Conservation (phyloP, 164 flowering plant genomes). For the Nelumbo lutea region DNA sequence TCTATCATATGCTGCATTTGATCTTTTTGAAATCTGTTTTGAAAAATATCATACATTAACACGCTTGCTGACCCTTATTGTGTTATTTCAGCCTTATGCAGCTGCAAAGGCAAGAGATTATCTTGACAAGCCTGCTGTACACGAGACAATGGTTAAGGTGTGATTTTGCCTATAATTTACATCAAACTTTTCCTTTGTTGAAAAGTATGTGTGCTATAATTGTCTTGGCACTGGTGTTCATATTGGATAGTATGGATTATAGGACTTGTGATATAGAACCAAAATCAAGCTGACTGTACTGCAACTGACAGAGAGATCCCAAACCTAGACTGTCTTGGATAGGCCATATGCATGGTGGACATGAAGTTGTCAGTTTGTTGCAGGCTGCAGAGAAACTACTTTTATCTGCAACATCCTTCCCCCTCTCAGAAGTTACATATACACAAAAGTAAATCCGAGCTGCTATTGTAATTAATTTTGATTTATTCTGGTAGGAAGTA, state of each 20-base stretch:
- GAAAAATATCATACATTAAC: background rate
- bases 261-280: background rate
- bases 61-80: slow-evolving; percentile 6
- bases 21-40: background rate
- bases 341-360: background rate
- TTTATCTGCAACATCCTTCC: background rate
- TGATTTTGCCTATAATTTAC: slow-evolving; percentile 15
- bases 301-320: background rate
- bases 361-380: background rate
- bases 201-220: background rate
- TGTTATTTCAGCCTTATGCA: slow-evolving; percentile 80
- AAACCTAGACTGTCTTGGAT: background rate
- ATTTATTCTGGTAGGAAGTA: no score
- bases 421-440: no score
- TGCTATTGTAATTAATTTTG: no score
- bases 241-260: no score
- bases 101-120: slow-evolving; percentile 94
- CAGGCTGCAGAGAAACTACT: background rate
- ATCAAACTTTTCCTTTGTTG: background rate
- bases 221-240: background rate
- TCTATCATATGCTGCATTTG: background rate
- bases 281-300: background rate
- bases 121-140: slow-evolving; percentile 93
- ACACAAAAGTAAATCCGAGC: no score
- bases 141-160: slow-evolving; percentile 99